phyloP scores from a whole-genome alignment of 192 early-diverging fungal genomes.

The Physocladia obscura region DNA sequence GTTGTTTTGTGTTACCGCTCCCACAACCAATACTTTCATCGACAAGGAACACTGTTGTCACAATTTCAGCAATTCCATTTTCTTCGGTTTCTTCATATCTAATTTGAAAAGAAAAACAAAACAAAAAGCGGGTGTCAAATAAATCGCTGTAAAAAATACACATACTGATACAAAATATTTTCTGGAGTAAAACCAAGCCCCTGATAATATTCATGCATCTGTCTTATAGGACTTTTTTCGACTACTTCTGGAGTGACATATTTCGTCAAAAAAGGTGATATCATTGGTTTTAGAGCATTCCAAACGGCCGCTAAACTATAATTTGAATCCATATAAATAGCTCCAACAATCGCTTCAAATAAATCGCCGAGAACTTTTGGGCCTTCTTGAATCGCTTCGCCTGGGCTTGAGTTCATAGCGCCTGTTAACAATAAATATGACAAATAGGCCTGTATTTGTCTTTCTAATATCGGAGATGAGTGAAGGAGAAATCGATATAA shows the following conservation, averaged over 20 bases:
- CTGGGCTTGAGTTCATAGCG: background rate
- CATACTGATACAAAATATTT: slow-evolving; percentile 42
- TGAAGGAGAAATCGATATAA: slow-evolving; percentile 71
- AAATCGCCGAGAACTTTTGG: slow-evolving; percentile 88
- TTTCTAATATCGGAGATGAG: slow-evolving; percentile 53
- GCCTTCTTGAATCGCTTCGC: no score
- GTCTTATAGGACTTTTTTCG: slow-evolving; percentile 46
- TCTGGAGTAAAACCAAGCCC: slow-evolving; percentile 39
- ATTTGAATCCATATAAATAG: slow-evolving; percentile 81
- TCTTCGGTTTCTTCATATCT: background rate
- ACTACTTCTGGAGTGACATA: slow-evolving; percentile 43
- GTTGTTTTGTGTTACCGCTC: slow-evolving; percentile 30
- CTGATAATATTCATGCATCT: slow-evolving; percentile 46
- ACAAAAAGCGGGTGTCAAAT: background rate
- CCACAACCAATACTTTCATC: slow-evolving; percentile 25
- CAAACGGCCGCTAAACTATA: slow-evolving; percentile 56
- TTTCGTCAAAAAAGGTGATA: slow-evolving; percentile 32
- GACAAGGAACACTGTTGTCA: slow-evolving; percentile 21
- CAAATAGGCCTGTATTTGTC: slow-evolving; percentile 55
- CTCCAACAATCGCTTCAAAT: slow-evolving; percentile 85
- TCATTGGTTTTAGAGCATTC: slow-evolving; percentile 43
- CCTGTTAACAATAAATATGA: slow-evolving; percentile 29
- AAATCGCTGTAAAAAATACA: background rate
- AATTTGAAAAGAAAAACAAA: slow-evolving; percentile 2
- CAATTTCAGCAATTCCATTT: background rate